A percentile compares a stretch with the other conserved stretches of the same genome.
These are phyloP conservation scores for Magnaporthiopsis poae DNA, from an alignment of 2,329 filamentous ascomycete species.

Conservation along the genomic window DNA sequence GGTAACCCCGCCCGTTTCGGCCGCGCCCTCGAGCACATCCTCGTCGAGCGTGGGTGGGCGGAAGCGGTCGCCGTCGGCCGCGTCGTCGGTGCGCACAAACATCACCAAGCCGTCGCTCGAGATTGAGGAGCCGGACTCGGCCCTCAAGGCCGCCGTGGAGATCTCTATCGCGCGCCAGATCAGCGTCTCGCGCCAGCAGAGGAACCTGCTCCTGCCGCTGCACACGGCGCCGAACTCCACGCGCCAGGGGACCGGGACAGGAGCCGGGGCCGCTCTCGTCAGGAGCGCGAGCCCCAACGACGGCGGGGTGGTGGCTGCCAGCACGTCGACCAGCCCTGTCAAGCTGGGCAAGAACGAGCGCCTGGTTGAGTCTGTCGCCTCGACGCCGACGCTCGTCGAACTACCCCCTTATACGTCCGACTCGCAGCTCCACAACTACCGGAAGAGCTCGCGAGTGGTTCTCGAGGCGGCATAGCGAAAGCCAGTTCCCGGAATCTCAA, in stretches of 20 bases:
- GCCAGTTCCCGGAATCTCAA: slow-evolving; percentile 8
- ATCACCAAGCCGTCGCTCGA: slow-evolving; percentile 24
- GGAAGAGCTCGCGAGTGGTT: slow-evolving; percentile 45
- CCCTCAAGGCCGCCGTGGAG: slow-evolving; percentile 47
- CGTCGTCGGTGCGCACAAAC: slow-evolving; percentile 25
- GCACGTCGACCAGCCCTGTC: slow-evolving; percentile 12
- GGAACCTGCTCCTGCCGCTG: slow-evolving; percentile 46
- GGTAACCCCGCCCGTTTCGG: slow-evolving; percentile 29
- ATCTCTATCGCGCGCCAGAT: slow-evolving; percentile 61
- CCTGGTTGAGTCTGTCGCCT: slow-evolving; percentile 29
- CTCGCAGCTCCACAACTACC: slow-evolving; percentile 27
- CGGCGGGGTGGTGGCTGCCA: slow-evolving; percentile 9
- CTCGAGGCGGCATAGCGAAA: slow-evolving; percentile 32
- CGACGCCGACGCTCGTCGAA: slow-evolving; percentile 37
- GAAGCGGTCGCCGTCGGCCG: slow-evolving; percentile 18
- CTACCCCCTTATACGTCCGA: slow-evolving; percentile 23
- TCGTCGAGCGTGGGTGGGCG: slow-evolving; percentile 13
- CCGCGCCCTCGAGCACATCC: slow-evolving; percentile 21
- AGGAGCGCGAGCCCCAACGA: slow-evolving; percentile 3
- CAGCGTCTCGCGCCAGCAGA: slow-evolving; percentile 53
- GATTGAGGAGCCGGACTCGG: slow-evolving; percentile 30
- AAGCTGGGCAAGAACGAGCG: slow-evolving; percentile 23
- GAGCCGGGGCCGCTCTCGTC: slow-evolving; percentile 6
- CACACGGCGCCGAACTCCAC: slow-evolving; percentile 22
- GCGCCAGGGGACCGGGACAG: slow-evolving; percentile 15